Conservation (phyloP, 495 filamentous ascomycete genomes). For the Neurospora sp. region DNA sequence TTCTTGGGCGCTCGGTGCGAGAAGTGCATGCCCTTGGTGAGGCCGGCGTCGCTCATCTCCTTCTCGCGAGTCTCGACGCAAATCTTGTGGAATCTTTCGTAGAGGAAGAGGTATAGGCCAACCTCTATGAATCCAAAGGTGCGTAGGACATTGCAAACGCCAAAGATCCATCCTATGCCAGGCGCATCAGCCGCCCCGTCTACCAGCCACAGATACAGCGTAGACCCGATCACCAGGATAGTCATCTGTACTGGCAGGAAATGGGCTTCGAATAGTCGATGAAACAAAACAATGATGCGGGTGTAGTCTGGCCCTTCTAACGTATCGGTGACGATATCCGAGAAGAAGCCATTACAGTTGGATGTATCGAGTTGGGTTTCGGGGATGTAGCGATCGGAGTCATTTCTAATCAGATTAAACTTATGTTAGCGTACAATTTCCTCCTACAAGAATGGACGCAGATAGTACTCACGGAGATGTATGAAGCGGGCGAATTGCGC, state of each 20-base stretch:
- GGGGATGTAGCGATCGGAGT: constrained; percentile 36
- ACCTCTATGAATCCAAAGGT: constrained; percentile 49
- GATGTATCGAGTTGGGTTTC: constrained; percentile 31
- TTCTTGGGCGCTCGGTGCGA: constrained; percentile 41
- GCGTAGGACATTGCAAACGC: constrained; percentile 46
- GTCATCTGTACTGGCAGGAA: constrained; percentile 56
- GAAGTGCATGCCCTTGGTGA: constrained; percentile 49
- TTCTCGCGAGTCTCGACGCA: constrained; percentile 46
- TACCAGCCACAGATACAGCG: constrained; percentile 40
- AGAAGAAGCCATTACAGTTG: constrained; percentile 37
- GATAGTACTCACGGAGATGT: constrained; percentile 27
- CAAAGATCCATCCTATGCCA: constrained; percentile 42
- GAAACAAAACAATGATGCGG: constrained; percentile 39
- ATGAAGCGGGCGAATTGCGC: constrained; percentile 43
- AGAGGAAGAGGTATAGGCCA: constrained; percentile 48
- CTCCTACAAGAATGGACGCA: background rate
- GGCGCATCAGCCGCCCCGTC: constrained; percentile 39
- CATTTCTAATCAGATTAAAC: constrained; percentile 22
- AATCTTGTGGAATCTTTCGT: constrained; percentile 51
- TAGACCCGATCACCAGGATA: constrained; percentile 49
- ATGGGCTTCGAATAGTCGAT: constrained; percentile 59
- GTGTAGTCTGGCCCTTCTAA: constrained; percentile 34
- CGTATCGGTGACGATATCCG: constrained; percentile 35
- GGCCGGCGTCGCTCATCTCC: constrained; percentile 53
- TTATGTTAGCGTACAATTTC: constrained; percentile 1